A percentile compares a stretch with the other conserved stretches of the same genome.
Evolutionary conservation across 306 rosid species (phyloP).

Genomic region (Citrullus mucosospermus): DNA sequence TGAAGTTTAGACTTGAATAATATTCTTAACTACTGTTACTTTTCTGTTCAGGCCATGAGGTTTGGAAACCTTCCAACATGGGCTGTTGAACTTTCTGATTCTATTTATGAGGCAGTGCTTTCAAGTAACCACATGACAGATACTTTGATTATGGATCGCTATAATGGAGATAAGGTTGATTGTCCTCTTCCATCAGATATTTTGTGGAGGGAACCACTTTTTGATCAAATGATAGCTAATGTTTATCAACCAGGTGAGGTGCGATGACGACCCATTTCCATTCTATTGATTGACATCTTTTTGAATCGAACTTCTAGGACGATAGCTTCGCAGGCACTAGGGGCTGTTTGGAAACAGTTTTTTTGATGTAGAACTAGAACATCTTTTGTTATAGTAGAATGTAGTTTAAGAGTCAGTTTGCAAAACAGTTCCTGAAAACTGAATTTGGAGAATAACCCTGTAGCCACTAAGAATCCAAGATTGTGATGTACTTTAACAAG

Average conservation of each 20-base stretch:
- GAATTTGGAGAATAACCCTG: background rate
- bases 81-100: slow-evolving; percentile 41
- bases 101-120: slow-evolving; percentile 23
- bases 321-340: background rate
- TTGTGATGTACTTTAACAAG: background rate
- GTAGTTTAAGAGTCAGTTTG: background rate
- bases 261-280: slow-evolving; percentile 7
- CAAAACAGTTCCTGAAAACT: background rate
- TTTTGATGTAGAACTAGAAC: background rate
- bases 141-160: slow-evolving; percentile 3
- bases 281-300: background rate
- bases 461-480: background rate
- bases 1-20: background rate
- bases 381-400: background rate
- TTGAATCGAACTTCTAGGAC: background rate
- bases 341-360: background rate
- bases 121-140: slow-evolving; percentile 7
- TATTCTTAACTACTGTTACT: background rate
- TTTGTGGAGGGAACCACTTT: slow-evolving; percentile 51
- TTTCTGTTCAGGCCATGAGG: slow-evolving; percentile 56
- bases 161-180: slow-evolving; percentile 5
- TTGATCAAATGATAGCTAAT: slow-evolving; percentile 70
- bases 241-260: slow-evolving; percentile 72
- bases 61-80: slow-evolving; percentile 75
- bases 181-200: slow-evolving; percentile 27